Conservation (phyloP, 331 rosid species). For the Acacia concinna region DNA sequence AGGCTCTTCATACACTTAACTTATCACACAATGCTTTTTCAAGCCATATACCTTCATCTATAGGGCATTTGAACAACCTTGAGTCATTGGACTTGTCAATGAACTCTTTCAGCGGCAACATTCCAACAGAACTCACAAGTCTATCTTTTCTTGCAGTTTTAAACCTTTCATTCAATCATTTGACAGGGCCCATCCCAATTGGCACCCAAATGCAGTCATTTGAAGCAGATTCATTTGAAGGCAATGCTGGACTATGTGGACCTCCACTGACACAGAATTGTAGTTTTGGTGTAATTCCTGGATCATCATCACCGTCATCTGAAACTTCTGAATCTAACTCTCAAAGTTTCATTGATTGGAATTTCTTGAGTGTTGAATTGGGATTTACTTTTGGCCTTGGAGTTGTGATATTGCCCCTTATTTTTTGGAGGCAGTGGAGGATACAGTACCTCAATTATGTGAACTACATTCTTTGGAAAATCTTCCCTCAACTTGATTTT, state of each 20-base stretch:
- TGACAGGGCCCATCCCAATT: slow-evolving; percentile 37
- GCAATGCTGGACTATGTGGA: slow-evolving; percentile 2
- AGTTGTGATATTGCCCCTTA: neutral
- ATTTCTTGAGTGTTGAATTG: neutral
- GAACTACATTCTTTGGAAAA: neutral
- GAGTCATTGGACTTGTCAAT: slow-evolving; percentile 15
- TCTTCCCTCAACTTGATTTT: neutral
- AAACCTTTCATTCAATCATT: slow-evolving; percentile 44
- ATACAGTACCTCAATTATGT: neutral
- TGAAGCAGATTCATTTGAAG: slow-evolving; percentile 9
- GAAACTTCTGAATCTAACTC: neutral
- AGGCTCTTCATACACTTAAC: neutral
- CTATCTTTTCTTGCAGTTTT: slow-evolving; percentile 39
- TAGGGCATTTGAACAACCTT: neutral
- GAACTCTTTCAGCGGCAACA: slow-evolving; percentile 12
- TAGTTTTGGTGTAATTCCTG: neutral
- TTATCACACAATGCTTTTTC: no score
- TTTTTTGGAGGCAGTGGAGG: neutral
- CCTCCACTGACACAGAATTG: neutral
- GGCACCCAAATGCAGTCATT: slow-evolving; percentile 44
- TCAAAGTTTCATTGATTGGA: neutral
- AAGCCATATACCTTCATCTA: no score
- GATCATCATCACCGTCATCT: neutral
- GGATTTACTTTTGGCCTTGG: neutral
- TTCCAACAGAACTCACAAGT: slow-evolving; percentile 4